Evolutionary conservation across 2,329 filamentous ascomycete genomes (phyloP).

Genomic region (Pseudomassariella vexata): DNA sequence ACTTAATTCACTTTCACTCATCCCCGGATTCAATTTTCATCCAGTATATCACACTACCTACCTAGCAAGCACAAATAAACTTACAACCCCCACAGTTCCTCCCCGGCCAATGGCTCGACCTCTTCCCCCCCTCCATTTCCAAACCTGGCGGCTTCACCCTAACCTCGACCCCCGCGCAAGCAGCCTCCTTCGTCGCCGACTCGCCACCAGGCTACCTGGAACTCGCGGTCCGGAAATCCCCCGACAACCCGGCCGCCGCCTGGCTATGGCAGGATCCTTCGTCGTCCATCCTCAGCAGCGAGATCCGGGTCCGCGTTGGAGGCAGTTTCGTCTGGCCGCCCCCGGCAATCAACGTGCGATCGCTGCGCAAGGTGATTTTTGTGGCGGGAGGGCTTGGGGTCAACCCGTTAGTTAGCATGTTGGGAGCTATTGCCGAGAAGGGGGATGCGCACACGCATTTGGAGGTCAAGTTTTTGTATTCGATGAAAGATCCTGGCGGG

Average conservation of each 20-base stretch:
- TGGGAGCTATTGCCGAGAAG: slow-evolving; percentile 51
- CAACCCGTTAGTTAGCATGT: slow-evolving; percentile 73
- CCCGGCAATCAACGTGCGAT: slow-evolving; percentile 31
- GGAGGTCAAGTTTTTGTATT: slow-evolving; percentile 58
- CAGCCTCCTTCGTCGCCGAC: slow-evolving; percentile 17
- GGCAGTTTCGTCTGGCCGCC: slow-evolving; percentile 80
- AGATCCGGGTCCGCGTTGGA: slow-evolving; percentile 65
- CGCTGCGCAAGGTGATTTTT: slow-evolving; percentile 59
- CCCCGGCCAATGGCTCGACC: slow-evolving; percentile 85
- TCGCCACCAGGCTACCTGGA: slow-evolving; percentile 53
- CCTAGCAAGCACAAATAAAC: too few relatives aligned
- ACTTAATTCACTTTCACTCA: slow-evolving; percentile 7
- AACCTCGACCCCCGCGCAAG: slow-evolving; percentile 64
- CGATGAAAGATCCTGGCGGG: slow-evolving; percentile 31
- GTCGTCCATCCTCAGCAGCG: slow-evolving; percentile 49
- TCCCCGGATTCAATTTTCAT: slow-evolving; percentile 1
- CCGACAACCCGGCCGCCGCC: slow-evolving; percentile 64
- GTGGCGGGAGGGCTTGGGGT: slow-evolving; percentile 79
- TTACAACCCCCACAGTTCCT: too few relatives aligned
- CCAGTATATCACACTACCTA: too few relatives aligned
- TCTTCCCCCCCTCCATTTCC: slow-evolving; percentile 62
- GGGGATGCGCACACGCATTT: slow-evolving; percentile 22
- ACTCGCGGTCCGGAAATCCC: slow-evolving; percentile 69
- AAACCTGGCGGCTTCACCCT: slow-evolving; percentile 85
- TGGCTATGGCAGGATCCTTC: slow-evolving; percentile 63